Percentiles rank a stretch among this genome's conserved stretches.
These are phyloP conservation scores for Epichloe gansuensis DNA, from an alignment of 2,329 filamentous ascomycete species.

Conservation along the genomic window DNA sequence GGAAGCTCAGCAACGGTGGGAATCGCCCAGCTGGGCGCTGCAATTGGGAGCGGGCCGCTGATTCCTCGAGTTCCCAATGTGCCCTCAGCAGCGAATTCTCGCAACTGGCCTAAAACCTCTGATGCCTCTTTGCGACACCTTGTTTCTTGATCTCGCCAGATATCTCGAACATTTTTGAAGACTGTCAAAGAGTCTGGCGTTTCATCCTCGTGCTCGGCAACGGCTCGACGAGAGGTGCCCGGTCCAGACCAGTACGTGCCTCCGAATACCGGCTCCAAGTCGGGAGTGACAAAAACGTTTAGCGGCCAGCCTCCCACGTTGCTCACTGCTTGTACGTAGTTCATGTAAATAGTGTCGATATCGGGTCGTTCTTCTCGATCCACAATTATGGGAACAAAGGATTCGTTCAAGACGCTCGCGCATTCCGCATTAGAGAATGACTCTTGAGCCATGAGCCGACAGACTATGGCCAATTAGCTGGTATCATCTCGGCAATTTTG, in stretches of 20 bases:
- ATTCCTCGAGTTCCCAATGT: slow-evolving; percentile 42
- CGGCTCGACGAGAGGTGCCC: slow-evolving; percentile 32
- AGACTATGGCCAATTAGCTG: slow-evolving; percentile 38
- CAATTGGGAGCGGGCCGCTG: slow-evolving; percentile 16
- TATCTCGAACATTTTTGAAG: slow-evolving; percentile 58
- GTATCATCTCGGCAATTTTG: background rate
- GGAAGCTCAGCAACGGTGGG: slow-evolving; percentile 15
- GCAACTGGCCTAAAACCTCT: slow-evolving; percentile 67
- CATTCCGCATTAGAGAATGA: slow-evolving; percentile 77
- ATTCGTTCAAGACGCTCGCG: slow-evolving; percentile 68
- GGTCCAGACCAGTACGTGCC: slow-evolving; percentile 93
- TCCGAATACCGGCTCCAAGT: slow-evolving; percentile 87
- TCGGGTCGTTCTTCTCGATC: slow-evolving; percentile 91
- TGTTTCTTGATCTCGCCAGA: slow-evolving; percentile 76
- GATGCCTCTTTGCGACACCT: slow-evolving; percentile 72
- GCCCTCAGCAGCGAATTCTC: slow-evolving; percentile 81
- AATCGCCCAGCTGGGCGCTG: slow-evolving; percentile 18
- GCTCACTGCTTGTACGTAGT: slow-evolving; percentile 89
- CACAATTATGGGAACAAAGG: slow-evolving; percentile 83
- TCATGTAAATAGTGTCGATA: slow-evolving; percentile 94
- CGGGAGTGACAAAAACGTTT: slow-evolving; percentile 91
- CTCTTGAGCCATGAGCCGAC: slow-evolving; percentile 84
- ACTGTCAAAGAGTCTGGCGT: slow-evolving; percentile 74
- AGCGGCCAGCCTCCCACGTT: slow-evolving; percentile 87
- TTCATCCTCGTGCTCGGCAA: slow-evolving; percentile 34